Base-by-base conservation (phyloP, 2,329 filamentous ascomycete genomes). In the Didymella keratinophila region DNA sequence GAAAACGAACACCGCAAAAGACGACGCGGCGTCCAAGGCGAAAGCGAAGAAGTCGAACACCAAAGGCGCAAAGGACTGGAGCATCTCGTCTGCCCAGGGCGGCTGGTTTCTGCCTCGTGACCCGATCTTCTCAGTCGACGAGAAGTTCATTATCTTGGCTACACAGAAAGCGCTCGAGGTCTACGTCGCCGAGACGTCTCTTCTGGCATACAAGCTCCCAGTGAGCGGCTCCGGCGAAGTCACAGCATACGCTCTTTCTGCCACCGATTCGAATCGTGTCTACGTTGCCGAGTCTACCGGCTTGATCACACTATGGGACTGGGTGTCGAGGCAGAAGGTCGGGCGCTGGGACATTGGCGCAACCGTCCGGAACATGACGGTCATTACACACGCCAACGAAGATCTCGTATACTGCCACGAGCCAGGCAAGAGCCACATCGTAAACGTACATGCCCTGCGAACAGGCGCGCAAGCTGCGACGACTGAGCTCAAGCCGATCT, bases 131-230 rank as follows among this genome's bases (percentile, higher is more conserved):
- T 83, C 85, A 2, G 62, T 65, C n/a, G 84, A 88, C 71, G 84
- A 86, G 65, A 81, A 83, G 79, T 84, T 73, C 76, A 75, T 97
- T 37, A 87, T 97, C 56, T 76, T 96, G 55, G 86, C 89, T 30
- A 91, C 92, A 70, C 85, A 88, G 60, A 88, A 86, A 27, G 89
- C 89, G 10, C 82, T 97, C 52, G 90, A 93, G 73, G 84, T 97
- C 25, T 96, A 95, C 77, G 90, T 91, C 1, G 86, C 91, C 28
- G 82, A 86, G 63, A 93, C 92, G 53, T 98, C 95, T 1, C 85
- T 96, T 48, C 85, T 96, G 21, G 82, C 92, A 44, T 88, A 92
- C 65, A 86, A 87, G 55, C 88, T 97, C 47, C 76, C 78, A n/a
- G 64, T 80, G 66, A 71, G 66, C 20, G 65, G 77, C 68, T 75